Evolutionary conservation across 495 filamentous ascomycete species (phyloP).

Genomic region (Bombardia bombarda): DNA sequence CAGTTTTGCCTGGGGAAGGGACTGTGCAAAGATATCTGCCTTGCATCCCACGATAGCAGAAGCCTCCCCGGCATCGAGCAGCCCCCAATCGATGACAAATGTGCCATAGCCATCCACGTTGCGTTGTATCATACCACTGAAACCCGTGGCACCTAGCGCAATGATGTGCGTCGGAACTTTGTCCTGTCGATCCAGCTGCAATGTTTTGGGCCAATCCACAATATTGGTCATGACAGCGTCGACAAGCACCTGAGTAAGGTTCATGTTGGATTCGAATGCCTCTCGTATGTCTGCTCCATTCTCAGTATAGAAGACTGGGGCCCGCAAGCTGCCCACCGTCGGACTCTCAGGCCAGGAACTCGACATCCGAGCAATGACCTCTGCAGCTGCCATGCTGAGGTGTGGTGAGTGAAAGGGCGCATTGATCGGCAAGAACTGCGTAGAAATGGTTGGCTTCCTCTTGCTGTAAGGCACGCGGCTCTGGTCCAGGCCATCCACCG

Average conservation of each 20-base stretch:
- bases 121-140: not conserved
- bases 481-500: conserved; percentile 46
- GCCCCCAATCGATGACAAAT: not conserved
- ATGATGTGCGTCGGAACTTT: not conserved
- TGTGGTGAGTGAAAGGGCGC: conserved; percentile 85
- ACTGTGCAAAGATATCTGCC: not conserved
- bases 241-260: not conserved
- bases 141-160: not conserved
- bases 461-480: conserved; percentile 82
- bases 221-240: not conserved
- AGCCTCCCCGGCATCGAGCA: not conserved
- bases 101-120: not conserved
- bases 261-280: not conserved
- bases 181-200: not conserved
- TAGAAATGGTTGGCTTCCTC: conserved; percentile 77
- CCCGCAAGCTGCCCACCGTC: not conserved
- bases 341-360: not conserved
- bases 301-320: not conserved
- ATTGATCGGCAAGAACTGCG: conserved; percentile 81
- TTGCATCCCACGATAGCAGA: not conserved
- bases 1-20: not conserved
- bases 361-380: not conserved
- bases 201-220: not conserved
- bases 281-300: not conserved
- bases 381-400: conserved; percentile 24